Conservation (phyloP, 805 yeast species). For the Wickerhamiella slavikovae region DNA sequence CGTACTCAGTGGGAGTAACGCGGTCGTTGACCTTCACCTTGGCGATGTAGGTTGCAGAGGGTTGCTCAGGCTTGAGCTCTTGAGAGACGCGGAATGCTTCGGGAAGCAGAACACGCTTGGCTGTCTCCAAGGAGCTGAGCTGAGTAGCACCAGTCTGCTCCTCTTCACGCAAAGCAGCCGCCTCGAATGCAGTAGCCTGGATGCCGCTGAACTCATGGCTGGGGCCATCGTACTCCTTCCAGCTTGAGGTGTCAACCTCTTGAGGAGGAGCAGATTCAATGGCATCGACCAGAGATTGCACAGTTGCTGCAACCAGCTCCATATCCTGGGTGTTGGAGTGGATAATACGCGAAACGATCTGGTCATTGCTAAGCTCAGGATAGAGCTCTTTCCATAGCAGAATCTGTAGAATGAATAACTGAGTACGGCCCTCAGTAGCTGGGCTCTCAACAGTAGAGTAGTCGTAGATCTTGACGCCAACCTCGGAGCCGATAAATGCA, state of each 20-base stretch:
- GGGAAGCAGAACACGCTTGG: slow-evolving; percentile 54
- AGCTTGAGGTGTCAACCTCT: slow-evolving; percentile 21
- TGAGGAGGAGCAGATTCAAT: slow-evolving; percentile 14
- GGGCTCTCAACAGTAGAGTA: slow-evolving; percentile 37
- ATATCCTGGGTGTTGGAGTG: slow-evolving; percentile 68
- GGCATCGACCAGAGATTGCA: slow-evolving; percentile 18
- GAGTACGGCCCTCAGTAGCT: slow-evolving; percentile 49
- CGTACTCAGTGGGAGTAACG: slow-evolving; percentile 74
- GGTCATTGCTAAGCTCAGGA: slow-evolving; percentile 35
- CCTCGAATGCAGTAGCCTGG: slow-evolving; percentile 15
- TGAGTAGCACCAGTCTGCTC: slow-evolving; percentile 24
- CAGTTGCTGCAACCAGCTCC: slow-evolving; percentile 46
- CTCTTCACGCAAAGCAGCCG: slow-evolving; percentile 18
- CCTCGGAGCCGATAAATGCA: slow-evolving; percentile 29
- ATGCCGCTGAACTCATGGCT: slow-evolving; percentile 7
- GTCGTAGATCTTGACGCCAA: slow-evolving; percentile 39
- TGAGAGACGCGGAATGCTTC: slow-evolving; percentile 50
- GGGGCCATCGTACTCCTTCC: slow-evolving; percentile 13
- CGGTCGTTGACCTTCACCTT: slow-evolving; percentile 83
- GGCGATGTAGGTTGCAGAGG: slow-evolving; percentile 65
- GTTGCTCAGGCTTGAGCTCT: slow-evolving; percentile 71
- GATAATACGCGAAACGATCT: slow-evolving; percentile 54
- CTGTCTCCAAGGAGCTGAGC: slow-evolving; percentile 28
- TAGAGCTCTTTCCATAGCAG: slow-evolving; percentile 59
- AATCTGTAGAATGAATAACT: slow-evolving; percentile 53